Conservation (phyloP, 192 early-diverging fungal genomes). For the Dissophora globulifera region DNA sequence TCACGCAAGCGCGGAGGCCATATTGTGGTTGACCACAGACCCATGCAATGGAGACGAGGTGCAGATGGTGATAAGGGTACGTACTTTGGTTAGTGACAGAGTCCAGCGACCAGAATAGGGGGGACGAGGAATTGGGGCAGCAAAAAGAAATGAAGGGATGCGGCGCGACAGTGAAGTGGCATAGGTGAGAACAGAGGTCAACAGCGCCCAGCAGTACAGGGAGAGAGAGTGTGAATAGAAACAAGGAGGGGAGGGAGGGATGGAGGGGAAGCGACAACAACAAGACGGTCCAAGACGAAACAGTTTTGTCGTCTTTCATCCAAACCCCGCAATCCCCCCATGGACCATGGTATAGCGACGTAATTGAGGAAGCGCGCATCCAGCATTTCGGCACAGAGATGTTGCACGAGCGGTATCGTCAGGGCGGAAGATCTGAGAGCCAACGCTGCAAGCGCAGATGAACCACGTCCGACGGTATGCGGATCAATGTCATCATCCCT, state of each 20-base stretch:
- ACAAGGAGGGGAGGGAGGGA: background rate
- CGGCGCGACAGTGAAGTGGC: no score
- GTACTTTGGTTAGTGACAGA: no score
- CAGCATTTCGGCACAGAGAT: background rate
- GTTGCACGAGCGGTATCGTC: background rate
- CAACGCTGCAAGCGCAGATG: background rate
- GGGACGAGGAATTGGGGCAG: background rate
- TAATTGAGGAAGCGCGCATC: background rate
- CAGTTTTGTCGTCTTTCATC: conserved; percentile 2
- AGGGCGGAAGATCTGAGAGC: conserved; percentile 2
- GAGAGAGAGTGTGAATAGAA: no score
- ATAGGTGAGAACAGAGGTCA: no score
- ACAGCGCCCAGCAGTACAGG: no score
- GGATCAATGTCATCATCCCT: no score
- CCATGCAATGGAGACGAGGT: background rate
- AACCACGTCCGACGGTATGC: background rate
- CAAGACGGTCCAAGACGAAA: background rate
- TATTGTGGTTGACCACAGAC: no score
- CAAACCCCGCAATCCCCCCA: no score
- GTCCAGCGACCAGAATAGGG: background rate
- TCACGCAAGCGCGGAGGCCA: no score
- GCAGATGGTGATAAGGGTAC: background rate
- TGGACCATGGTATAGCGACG: no score
- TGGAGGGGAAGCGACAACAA: conserved; percentile 4
- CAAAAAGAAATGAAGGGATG: background rate